Evolutionary conservation across 768 basidiomycete species (phyloP), one percentile per base, ranked within the genome.

Genomic region (Boletus rubropictus): DNA sequence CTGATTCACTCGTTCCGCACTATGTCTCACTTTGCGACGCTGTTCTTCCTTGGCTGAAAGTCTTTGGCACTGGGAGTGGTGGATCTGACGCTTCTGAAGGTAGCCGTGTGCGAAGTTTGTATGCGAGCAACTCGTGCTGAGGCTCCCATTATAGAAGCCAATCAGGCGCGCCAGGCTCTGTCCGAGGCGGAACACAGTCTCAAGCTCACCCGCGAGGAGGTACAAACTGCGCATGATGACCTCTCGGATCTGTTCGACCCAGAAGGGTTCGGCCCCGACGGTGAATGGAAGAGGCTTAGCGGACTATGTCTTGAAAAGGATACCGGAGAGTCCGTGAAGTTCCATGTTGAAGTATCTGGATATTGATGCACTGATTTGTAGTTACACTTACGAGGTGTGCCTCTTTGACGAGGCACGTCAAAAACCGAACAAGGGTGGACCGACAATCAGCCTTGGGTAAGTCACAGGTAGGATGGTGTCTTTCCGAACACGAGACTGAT

Each of bases 241-340:
- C 63, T 90, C 10, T 65, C 64, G 1, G 80, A 86, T 48, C 72
- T 98, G 20, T 89, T 84, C 58, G 71, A 81, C 49, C 67, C 66
- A 8, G 64, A 80, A 17, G 77, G 76, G 29, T 96, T 86, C 55
- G 93, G 93, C 17, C 62, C 69, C 1, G 74, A 89, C 22, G 95
- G 90, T 41, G 90, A 96, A 69, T 99, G 91, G 91, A 95, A 95
- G 75, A 96, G 95, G 69, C 77, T 99, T 6, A 86, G 94, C 18
- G 77, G 79, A 5, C 71, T 74, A 1, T 98, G 95, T 57, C 63
- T 98, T 11, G 79, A 81, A 61, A 86, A 82, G 61, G 80, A 94
- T 44, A 74, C 78, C 5, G 95, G 96, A 74, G 95, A 96, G 89
- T 96, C 59, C 62, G 93, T 84, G 20, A 32, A 43, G n/a, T 27